These are phyloP conservation scores for Leptosphaerulina australis DNA, from an alignment of 2,329 filamentous ascomycete genomes.

Conservation along the genomic window DNA sequence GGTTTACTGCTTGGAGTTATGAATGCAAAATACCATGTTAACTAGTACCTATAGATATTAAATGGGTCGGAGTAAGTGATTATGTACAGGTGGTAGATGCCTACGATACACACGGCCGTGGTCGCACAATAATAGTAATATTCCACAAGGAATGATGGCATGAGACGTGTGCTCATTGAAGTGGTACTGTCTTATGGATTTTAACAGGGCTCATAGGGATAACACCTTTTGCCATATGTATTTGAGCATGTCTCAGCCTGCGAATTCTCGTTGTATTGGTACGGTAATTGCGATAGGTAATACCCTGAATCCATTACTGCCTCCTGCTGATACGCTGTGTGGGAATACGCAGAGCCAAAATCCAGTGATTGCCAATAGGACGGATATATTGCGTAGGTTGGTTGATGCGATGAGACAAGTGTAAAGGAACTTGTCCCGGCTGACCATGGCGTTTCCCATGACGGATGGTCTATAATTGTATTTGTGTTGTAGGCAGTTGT, in stretches of 20 bases:
- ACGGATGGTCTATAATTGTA: background rate
- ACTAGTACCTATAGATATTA: background rate
- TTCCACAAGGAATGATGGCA: too few relatives aligned
- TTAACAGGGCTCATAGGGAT: conserved; percentile 2
- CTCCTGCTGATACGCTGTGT: background rate
- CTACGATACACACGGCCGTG: background rate
- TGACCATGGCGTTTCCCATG: background rate
- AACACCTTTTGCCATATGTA: background rate
- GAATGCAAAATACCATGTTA: conserved; percentile 13
- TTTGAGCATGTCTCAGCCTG: background rate
- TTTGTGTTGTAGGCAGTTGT: background rate
- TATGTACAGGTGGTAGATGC: background rate
- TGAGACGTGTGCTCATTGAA: too few relatives aligned
- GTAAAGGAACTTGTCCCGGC: background rate
- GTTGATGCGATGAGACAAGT: background rate
- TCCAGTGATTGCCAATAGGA: background rate
- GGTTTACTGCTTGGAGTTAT: conserved; percentile 2
- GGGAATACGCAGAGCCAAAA: background rate
- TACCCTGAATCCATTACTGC: background rate
- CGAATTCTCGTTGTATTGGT: background rate
- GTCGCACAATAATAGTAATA: background rate
- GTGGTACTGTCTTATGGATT: too few relatives aligned
- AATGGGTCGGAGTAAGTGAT: background rate
- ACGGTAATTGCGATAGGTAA: background rate
- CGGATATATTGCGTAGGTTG: background rate